Evolutionary conservation across 106 monocot genomes (phyloP), one percentile per base, ranked within the genome.

Genomic region (Dendrobium huoshanense): DNA sequence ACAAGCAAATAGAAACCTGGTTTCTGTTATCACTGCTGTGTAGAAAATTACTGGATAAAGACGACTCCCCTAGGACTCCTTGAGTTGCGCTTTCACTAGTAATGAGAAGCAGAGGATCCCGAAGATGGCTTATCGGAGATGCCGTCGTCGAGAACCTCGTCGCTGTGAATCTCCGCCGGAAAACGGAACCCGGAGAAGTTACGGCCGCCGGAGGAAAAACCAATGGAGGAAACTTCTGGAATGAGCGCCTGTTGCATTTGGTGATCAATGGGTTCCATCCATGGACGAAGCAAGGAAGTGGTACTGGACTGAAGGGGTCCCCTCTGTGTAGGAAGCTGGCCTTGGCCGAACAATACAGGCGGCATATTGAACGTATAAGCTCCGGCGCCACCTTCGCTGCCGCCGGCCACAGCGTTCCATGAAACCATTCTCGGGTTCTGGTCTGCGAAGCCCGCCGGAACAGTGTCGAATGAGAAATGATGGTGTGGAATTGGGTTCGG

Each of bases 221-320:
- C 64, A 65, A 65, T 5, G 64, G 64, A 65, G 64, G 64, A 65
- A 25, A 25, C 25, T 0, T 20, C 24, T 7, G 64, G 64, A 20
- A 22, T 65, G n/a, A 65, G 64, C 64, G 22, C 24, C 64, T 65
- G 20, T 7, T 22, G 64, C 64, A 65, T 20, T 65, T 65, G 64
- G n/a, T 65, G 64, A 65, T 65, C 22, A 4, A 25, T 25, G 25
- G 64, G 64, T 65, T 65, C 64, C 64, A 25, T 65, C 64, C 64
- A 65, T 24, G 64, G 64, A 24, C 83, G 84, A 77, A 87, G 9
- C 17, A 80, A 79, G 41, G 85, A 84, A 18, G 80, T 79, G 61
- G 10, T 84, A 89, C 88, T 93, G 93, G 93, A 93, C 93, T 93
- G 93, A 93, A 93, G 93, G 93, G 93, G 83, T 85, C 85, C 93